phyloP scores from a whole-genome alignment of 2,329 filamentous ascomycete genomes.

The Ascochyta fabae region DNA sequence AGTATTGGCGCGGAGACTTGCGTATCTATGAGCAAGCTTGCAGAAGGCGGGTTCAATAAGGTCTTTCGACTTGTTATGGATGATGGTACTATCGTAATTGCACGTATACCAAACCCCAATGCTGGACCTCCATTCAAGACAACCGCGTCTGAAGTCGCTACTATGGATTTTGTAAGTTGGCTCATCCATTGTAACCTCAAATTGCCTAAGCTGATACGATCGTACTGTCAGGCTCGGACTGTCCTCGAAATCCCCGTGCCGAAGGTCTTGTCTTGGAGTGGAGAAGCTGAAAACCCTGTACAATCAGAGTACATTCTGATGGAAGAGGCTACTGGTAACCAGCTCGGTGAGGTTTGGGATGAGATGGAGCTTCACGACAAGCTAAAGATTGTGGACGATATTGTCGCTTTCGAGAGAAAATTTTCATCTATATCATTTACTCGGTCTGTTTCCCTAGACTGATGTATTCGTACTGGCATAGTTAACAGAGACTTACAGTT shows the following conservation, averaged over 20 bases:
- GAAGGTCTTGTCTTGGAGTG: constrained; percentile 32
- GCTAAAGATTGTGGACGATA: constrained; percentile 40
- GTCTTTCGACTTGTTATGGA: constrained; percentile 36
- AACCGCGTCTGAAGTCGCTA: constrained; percentile 29
- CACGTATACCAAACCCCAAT: constrained; percentile 25
- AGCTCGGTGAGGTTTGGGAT: constrained; percentile 40
- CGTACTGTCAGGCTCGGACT: constrained; percentile 14
- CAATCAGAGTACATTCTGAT: constrained; percentile 35
- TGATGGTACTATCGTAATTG: constrained; percentile 26
- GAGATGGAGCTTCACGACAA: constrained; percentile 34
- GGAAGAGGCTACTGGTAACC: constrained; percentile 36
- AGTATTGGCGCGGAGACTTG: constrained; percentile 41
- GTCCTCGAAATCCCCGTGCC: constrained; percentile 32
- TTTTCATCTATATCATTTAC: constrained; percentile 46
- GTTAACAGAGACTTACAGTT: constrained; percentile 33
- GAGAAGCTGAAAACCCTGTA: constrained; percentile 23
- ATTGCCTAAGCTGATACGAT: constrained; percentile 7
- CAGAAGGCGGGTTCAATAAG: constrained; percentile 37
- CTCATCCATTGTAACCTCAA: neutral
- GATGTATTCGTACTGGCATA: constrained; percentile 2
- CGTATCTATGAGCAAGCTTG: constrained; percentile 43
- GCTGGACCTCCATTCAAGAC: constrained; percentile 19
- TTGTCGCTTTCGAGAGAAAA: constrained; percentile 49
- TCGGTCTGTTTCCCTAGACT: constrained; percentile 26
- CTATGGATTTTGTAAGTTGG: constrained; percentile 28